phyloP scores from a whole-genome alignment of 2,329 filamentous ascomycete species.

The Ascochyta lentis region DNA sequence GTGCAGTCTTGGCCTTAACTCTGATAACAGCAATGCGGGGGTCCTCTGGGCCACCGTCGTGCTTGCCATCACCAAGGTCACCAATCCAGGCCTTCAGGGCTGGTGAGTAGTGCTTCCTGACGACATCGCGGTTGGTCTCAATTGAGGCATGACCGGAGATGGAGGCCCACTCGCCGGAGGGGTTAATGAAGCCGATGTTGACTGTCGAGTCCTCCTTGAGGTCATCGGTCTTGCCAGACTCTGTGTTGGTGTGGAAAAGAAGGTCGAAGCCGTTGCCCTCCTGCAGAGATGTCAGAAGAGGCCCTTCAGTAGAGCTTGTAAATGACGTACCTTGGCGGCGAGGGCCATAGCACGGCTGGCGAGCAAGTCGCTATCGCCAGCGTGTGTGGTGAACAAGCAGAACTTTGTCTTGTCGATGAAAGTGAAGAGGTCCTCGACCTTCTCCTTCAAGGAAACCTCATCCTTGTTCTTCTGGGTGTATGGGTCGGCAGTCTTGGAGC shows the following conservation, averaged over 20 bases:
- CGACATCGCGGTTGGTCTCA: slow-evolving; percentile 70
- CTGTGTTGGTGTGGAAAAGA: slow-evolving; percentile 90
- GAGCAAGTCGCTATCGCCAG: slow-evolving; percentile 68
- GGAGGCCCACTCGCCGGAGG: slow-evolving; percentile 83
- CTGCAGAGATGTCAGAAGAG: slow-evolving; percentile 51
- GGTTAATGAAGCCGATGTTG: slow-evolving; percentile 82
- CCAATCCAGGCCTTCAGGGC: slow-evolving; percentile 84
- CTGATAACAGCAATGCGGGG: slow-evolving; percentile 83
- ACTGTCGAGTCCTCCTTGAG: slow-evolving; percentile 73
- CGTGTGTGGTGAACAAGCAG: slow-evolving; percentile 85
- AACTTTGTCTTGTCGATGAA: slow-evolving; percentile 81
- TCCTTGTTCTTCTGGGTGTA: slow-evolving; percentile 80
- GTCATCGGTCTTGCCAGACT: slow-evolving; percentile 87
- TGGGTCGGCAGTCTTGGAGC: slow-evolving; percentile 67
- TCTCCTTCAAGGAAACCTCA: slow-evolving; percentile 73
- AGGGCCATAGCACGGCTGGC: slow-evolving; percentile 87
- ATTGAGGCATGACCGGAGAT: slow-evolving; percentile 76
- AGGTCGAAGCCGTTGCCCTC: slow-evolving; percentile 80
- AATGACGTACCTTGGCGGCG: slow-evolving; percentile 69
- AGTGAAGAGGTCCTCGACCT: slow-evolving; percentile 73
- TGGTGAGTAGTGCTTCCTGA: slow-evolving; percentile 74
- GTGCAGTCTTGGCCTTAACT: slow-evolving; percentile 73
- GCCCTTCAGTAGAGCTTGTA: background rate
- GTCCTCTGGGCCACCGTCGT: slow-evolving; percentile 82
- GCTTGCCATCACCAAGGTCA: slow-evolving; percentile 77